These are phyloP conservation scores for Candida silvatica DNA, from an alignment of 805 yeast genomes.

Conservation along the genomic window DNA sequence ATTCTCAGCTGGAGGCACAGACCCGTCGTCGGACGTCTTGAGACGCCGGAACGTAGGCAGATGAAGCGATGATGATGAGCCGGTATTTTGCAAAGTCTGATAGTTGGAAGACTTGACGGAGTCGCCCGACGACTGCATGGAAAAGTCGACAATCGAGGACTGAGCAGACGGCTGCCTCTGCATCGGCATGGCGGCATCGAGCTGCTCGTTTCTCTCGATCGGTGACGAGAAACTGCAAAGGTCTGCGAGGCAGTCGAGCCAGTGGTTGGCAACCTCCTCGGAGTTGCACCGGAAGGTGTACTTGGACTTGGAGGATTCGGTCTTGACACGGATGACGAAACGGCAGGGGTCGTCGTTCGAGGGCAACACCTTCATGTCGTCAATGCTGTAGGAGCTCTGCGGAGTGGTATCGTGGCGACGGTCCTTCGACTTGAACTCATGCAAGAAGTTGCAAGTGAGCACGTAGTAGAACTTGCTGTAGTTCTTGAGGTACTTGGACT, in stretches of 20 bases:
- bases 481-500: slow-evolving; percentile 52
- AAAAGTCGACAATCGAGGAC: not conserved
- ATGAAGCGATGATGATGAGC: slow-evolving; percentile 16
- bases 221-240: slow-evolving; percentile 39
- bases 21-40: no score
- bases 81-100: slow-evolving; percentile 6
- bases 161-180: slow-evolving; percentile 2
- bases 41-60: slow-evolving; percentile 19
- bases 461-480: slow-evolving; percentile 59
- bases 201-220: slow-evolving; percentile 39
- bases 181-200: slow-evolving; percentile 19
- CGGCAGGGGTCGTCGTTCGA: slow-evolving; percentile 27
- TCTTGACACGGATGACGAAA: slow-evolving; percentile 30
- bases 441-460: slow-evolving; percentile 56
- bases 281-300: slow-evolving; percentile 36
- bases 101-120: no score
- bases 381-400: slow-evolving; percentile 30
- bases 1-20: no score
- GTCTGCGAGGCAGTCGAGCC: slow-evolving; percentile 49
- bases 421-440: slow-evolving; percentile 54
- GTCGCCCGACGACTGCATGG: no score
- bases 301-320: slow-evolving; percentile 16
- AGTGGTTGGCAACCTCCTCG: slow-evolving; percentile 34
- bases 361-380: slow-evolving; percentile 24
- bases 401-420: slow-evolving; percentile 46